A percentile compares a stretch with the other conserved stretches of the same genome.
Conservation (phyloP, 192 early-diverging fungal species). For the Rhizophagus prolifer region DNA sequence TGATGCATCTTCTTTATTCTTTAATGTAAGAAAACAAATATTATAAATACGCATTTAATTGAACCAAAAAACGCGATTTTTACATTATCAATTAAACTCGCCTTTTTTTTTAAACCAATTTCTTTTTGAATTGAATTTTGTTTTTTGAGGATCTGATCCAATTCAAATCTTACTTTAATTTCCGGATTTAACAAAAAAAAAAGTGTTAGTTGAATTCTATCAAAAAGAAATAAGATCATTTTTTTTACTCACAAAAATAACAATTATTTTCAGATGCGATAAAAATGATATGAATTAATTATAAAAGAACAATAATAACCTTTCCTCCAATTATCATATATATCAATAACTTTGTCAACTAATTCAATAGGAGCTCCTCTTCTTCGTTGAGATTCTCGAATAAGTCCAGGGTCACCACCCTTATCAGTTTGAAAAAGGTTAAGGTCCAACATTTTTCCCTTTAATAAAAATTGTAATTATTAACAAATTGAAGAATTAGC, state of each 20-base stretch:
- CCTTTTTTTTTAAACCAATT: constrained; percentile 87
- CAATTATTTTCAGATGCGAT: not conserved
- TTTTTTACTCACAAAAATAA: not conserved
- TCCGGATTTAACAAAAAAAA: not conserved
- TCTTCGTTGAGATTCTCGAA: constrained; percentile 90
- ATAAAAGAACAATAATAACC: not conserved
- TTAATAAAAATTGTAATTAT: not conserved
- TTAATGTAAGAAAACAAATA: not conserved
- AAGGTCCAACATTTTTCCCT: constrained; percentile 81
- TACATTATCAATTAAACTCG: constrained; percentile 28
- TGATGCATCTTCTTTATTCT: constrained; percentile 78
- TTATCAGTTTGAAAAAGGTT: constrained; percentile 86
- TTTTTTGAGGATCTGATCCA: constrained; percentile 87
- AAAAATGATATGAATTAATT: no score
- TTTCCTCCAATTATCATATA: constrained; percentile 86
- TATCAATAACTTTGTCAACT: constrained; percentile 88
- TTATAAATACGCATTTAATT: not conserved
- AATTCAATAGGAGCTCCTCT: constrained; percentile 80
- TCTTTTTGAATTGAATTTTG: constrained; percentile 92
- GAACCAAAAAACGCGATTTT: not conserved
- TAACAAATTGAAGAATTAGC: not conserved
- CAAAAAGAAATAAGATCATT: not conserved
- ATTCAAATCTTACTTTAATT: constrained; percentile 71
- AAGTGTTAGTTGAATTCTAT: not conserved
- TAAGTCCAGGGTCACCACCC: constrained; percentile 91